Evolutionary conservation across 1,139 yeast species (phyloP), one percentile per base, ranked within the genome.

Genomic region (Candida labiduridarum): DNA sequence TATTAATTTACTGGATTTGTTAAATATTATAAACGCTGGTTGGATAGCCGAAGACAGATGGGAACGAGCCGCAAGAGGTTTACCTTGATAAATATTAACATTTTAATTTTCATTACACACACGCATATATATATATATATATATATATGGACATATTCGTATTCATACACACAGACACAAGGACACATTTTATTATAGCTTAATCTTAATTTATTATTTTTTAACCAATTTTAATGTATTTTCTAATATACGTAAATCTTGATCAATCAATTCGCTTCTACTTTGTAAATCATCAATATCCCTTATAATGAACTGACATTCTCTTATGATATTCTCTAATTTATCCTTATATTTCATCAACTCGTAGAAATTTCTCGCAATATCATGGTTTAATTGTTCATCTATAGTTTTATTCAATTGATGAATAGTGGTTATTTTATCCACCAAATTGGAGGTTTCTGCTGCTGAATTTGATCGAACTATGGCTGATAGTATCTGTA

Each of bases 1-100:
- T 33, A 69, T 87, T 63, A 86, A 85, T 62, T 71, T 87, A 56
- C 68, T 67, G 51, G 92, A 87, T 60, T 78, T 84, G 43, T 61
- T 86, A 49, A 76, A 75, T 51, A 78, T 87, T 14, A 78, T 87
- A 35, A 80, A 86, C 59, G 78, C 82, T 5, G 94, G 92, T 7
- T 87, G 95, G 95, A 71, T 75, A 16, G 82, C 80, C 49, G 81
- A 80, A 19, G 84, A 79, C 52, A 79, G 78, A 58, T 86, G 89
- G 85, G 89, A 84, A 49, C 60, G 80, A 41, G 83, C 83, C 8
- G 81, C 80, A 6, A 68, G 64, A 46, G 83, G 83, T 1, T 59
- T 75, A 47, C 66, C 78, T 18, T 72, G 55, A 44, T 35, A 6
- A 30, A 10, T 12, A 25, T 8, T 9, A 25, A 25, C 29, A 25